phyloP scores from a whole-genome alignment of 116 monocot genomes.

The Dioscorea cayenensis region DNA sequence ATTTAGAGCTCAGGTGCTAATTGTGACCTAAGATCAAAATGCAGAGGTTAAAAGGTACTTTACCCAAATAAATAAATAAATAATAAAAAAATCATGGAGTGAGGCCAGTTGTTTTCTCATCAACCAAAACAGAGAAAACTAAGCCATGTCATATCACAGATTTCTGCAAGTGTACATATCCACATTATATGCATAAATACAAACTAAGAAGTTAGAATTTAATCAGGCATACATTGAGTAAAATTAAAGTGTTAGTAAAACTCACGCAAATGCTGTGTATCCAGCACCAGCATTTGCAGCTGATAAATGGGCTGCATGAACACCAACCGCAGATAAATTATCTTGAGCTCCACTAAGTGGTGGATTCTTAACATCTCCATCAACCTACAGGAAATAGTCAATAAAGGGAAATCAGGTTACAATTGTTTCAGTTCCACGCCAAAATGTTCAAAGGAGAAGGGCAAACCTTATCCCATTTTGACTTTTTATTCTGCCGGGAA shows the following conservation, averaged over 20 bases:
- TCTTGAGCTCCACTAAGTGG: constrained; percentile 40
- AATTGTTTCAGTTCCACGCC: background rate
- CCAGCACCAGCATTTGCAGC: constrained; percentile 56
- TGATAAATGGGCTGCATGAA: constrained; percentile 54
- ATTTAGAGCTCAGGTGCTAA: too few relatives aligned
- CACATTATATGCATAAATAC: too few relatives aligned
- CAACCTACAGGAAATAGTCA: constrained; percentile 42
- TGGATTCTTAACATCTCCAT: constrained; percentile 61
- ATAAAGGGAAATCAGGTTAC: background rate
- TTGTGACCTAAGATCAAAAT: too few relatives aligned
- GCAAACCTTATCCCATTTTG: constrained; percentile 47
- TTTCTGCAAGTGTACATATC: background rate
- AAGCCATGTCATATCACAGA: background rate
- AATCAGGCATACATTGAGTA: background rate
- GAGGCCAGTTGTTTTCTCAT: too few relatives aligned
- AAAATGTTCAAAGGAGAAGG: background rate
- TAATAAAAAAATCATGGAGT: too few relatives aligned
- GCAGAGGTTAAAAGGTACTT: too few relatives aligned
- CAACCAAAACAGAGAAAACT: too few relatives aligned
- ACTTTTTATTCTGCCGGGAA: constrained; percentile 20
- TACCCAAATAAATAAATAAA: too few relatives aligned
- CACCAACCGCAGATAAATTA: constrained; percentile 27
- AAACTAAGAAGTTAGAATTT: background rate
- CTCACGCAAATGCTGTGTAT: constrained; percentile 70
- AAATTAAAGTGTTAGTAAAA: background rate